Percentiles rank a stretch among this genome's conserved stretches.
These are phyloP conservation scores for Aspergillus puulaauensis DNA, from an alignment of 2,329 filamentous ascomycete species.

Conservation along the genomic window DNA sequence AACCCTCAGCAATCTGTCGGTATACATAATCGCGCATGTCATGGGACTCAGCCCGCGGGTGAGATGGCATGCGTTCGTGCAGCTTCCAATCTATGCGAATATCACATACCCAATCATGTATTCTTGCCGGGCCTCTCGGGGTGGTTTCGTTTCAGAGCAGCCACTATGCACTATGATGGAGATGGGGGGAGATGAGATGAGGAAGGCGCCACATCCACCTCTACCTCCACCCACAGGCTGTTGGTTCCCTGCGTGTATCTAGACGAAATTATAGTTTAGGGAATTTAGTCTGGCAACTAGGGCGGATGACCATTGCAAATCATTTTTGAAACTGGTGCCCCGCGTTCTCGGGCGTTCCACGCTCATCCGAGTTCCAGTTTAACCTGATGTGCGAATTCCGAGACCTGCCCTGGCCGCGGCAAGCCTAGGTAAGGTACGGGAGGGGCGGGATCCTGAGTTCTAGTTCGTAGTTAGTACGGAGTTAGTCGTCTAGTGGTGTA, in stretches of 20 bases:
- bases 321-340: not conserved
- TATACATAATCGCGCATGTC: conserved; percentile 11
- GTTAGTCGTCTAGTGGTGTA: too few relatives aligned
- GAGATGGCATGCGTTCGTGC: conserved; percentile 5
- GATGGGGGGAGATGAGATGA: not conserved
- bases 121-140: not conserved
- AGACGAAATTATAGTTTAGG: not conserved
- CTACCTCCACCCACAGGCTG: not conserved
- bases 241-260: not conserved
- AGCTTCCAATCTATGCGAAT: not conserved
- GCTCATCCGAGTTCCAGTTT: too few relatives aligned
- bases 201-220: not conserved
- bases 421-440: not conserved
- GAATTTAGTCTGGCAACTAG: not conserved
- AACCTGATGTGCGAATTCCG: not conserved
- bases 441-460: not conserved
- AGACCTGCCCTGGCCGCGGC: too few relatives aligned
- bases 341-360: not conserved
- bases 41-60: conserved; percentile 6
- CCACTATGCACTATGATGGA: not conserved
- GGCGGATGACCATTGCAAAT: not conserved
- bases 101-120: conserved; percentile 2
- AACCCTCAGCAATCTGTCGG: not conserved
- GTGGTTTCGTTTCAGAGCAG: not conserved
- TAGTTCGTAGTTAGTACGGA: too few relatives aligned